A percentile compares a stretch with the other conserved stretches of the same genome.
Evolutionary conservation across 2,329 filamentous ascomycete genomes (phyloP).

Genomic region (Alternaria ventricosa): DNA sequence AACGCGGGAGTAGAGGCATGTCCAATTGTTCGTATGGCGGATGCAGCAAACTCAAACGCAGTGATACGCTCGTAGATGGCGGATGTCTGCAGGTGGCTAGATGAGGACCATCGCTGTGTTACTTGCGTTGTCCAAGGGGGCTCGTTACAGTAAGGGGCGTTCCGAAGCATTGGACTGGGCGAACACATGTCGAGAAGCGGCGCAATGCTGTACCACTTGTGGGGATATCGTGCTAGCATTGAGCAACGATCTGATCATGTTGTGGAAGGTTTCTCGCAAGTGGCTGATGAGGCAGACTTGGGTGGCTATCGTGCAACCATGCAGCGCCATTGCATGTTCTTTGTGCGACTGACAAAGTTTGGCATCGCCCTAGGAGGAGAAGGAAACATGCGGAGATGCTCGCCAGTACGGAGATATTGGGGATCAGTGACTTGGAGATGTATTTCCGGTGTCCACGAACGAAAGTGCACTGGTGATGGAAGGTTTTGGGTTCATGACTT

Average conservation of each 20-base stretch:
- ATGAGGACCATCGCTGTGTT: slow-evolving; percentile 5
- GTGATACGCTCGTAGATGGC: slow-evolving; percentile 12
- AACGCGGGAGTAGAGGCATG: not conserved
- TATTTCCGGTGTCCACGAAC: not conserved
- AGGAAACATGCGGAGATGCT: slow-evolving; percentile 25
- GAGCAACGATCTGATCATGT: slow-evolving; percentile 20
- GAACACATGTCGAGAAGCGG: slow-evolving; percentile 33
- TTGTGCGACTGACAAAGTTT: slow-evolving; percentile 10
- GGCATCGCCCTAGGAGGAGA: slow-evolving; percentile 10
- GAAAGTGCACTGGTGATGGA: not conserved
- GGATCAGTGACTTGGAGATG: not conserved
- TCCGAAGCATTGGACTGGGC: slow-evolving; percentile 12
- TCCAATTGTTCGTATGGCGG: slow-evolving; percentile 10
- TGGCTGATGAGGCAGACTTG: slow-evolving; percentile 14
- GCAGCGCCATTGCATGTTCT: slow-evolving; percentile 16
- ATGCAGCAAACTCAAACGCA: slow-evolving; percentile 16
- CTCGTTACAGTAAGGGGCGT: slow-evolving; percentile 16
- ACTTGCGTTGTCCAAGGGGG: slow-evolving; percentile 5
- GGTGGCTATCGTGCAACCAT: slow-evolving; percentile 16
- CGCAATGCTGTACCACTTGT: slow-evolving; percentile 34
- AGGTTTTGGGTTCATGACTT: slow-evolving; percentile 1
- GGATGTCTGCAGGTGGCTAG: slow-evolving; percentile 12
- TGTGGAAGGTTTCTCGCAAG: slow-evolving; percentile 28
- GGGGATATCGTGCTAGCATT: slow-evolving; percentile 29
- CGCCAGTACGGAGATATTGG: slow-evolving; percentile 8